A percentile compares a stretch with the other conserved stretches of the same genome.
phyloP scores from a whole-genome alignment of 768 basidiomycete genomes.

The Mycena maculata region DNA sequence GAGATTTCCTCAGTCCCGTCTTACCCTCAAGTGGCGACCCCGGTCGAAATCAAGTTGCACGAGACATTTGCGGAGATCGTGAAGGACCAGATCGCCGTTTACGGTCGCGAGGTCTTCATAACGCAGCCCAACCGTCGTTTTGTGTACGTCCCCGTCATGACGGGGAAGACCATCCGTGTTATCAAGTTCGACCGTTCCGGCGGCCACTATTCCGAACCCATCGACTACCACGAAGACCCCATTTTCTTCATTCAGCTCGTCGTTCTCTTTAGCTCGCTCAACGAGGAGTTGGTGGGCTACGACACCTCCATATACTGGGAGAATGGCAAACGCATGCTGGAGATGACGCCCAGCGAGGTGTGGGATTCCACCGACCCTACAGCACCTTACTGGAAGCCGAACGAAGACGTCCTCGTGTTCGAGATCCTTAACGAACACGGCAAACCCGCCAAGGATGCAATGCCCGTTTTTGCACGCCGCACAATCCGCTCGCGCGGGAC shows the following conservation, averaged over 20 bases:
- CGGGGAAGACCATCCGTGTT: constrained; percentile 24
- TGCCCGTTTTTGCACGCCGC: constrained; percentile 27
- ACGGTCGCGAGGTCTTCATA: constrained; percentile 35
- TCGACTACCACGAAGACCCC: constrained; percentile 36
- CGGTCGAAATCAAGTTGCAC: constrained; percentile 24
- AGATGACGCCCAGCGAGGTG: neutral
- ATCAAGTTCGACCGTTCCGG: constrained; percentile 39
- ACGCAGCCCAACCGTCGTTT: constrained; percentile 36
- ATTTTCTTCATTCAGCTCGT: constrained; percentile 36
- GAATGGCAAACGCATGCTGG: constrained; percentile 11
- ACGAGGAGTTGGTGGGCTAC: constrained; percentile 36
- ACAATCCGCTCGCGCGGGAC: constrained; percentile 38
- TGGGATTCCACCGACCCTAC: neutral
- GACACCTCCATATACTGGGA: constrained; percentile 39
- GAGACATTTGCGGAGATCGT: neutral
- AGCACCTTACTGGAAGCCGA: neutral
- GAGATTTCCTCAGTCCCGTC: neutral
- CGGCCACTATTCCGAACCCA: constrained; percentile 2
- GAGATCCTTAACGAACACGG: neutral
- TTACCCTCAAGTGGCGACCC: constrained; percentile 1
- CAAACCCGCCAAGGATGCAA: neutral
- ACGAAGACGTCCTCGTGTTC: neutral
- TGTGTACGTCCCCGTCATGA: constrained; percentile 35
- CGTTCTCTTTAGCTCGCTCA: constrained; percentile 33
- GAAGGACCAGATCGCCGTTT: constrained; percentile 30